Evolutionary conservation across 148 eudicot genomes (phyloP), one percentile per base, ranked within the genome.

Genomic region (Pouteria glomerata): DNA sequence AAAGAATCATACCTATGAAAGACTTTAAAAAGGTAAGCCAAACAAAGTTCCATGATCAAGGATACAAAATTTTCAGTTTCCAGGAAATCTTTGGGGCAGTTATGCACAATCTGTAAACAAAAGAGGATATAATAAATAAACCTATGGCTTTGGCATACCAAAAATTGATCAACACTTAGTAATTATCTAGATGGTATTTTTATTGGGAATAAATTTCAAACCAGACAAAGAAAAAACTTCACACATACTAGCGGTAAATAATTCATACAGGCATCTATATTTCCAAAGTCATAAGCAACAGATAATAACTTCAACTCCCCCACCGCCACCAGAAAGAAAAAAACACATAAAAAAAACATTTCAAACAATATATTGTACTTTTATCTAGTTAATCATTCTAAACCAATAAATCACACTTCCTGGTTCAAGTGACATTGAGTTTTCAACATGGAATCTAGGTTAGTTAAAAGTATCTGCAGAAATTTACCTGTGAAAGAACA

Each of bases 51-150:
- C 52, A 81, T 65, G 47, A 78, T 80, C 77, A 85, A 82, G 68
- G 73, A 71, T 53, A 85, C 74, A 71, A 90, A 86, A 77, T 73
- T 77, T 48, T 85, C 88, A 64, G 70, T 68, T 71, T 82, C 85
- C 60, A 91, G 81, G 82, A 86, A 92, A 58, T 84, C 83, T 31
- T 73, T 75, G 33, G 99, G 99, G 77, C 99, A 89, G 79, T 88
- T 83, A 82, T 83, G 83, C 71, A 95, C 79, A 77, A 95, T 82
- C 99, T 95, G 90, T 72, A 60, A 68, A 68, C 71, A 48, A 79
- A 76, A 24, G 70, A 34, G 48, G 59, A 31, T 56, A 19, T 41
- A 58, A 31, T 34, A 68, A 44, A 57, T 68, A 58, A 68, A 39
- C 23, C 14, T 5, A 47, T 33, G 72, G 41, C 39, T n/a, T 52